phyloP scores from a whole-genome alignment of 2,329 filamentous ascomycete genomes.

The Coleophoma crateriformis region DNA sequence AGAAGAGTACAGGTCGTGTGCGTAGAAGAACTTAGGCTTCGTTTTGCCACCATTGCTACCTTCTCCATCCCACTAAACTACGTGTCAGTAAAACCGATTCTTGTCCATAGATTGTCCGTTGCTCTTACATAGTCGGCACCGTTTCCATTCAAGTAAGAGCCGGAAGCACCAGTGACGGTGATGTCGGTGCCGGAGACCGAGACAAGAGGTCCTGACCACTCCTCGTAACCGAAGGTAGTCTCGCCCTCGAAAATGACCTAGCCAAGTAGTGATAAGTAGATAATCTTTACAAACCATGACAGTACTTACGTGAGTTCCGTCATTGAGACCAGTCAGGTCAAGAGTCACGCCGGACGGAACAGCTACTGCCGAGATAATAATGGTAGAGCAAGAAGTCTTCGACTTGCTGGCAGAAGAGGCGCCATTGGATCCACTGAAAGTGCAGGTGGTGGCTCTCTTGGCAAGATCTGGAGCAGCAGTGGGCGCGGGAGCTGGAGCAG shows the following conservation, averaged over 20 bases:
- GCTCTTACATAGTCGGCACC: constrained; percentile 28
- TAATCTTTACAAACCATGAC: not conserved
- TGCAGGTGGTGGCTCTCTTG: constrained; percentile 36
- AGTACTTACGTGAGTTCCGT: constrained; percentile 30
- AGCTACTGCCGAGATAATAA: constrained; percentile 44
- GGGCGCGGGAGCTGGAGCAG: constrained; percentile 5
- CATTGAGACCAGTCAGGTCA: constrained; percentile 45
- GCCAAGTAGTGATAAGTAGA: not conserved
- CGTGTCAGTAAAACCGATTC: too few species aligned
- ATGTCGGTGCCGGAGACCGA: constrained; percentile 52
- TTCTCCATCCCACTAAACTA: constrained; percentile 52
- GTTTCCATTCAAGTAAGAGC: constrained; percentile 47
- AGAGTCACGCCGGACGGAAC: constrained; percentile 55
- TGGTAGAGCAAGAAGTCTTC: constrained; percentile 47
- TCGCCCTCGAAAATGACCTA: constrained; percentile 55
- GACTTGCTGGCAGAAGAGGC: constrained; percentile 39
- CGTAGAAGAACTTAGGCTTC: constrained; percentile 59
- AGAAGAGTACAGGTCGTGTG: constrained; percentile 43
- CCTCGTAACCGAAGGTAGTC: constrained; percentile 61
- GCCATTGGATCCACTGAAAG: constrained; percentile 39
- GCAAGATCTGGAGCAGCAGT: constrained; percentile 8
- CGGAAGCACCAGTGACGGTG: constrained; percentile 44
- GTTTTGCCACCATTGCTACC: constrained; percentile 50
- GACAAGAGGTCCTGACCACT: constrained; percentile 60
- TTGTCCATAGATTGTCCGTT: too few species aligned